Evolutionary conservation across 352 stramenopile genomes (phyloP), one percentile per base, ranked within the genome.

Genomic region (Phytophthora cactorum): DNA sequence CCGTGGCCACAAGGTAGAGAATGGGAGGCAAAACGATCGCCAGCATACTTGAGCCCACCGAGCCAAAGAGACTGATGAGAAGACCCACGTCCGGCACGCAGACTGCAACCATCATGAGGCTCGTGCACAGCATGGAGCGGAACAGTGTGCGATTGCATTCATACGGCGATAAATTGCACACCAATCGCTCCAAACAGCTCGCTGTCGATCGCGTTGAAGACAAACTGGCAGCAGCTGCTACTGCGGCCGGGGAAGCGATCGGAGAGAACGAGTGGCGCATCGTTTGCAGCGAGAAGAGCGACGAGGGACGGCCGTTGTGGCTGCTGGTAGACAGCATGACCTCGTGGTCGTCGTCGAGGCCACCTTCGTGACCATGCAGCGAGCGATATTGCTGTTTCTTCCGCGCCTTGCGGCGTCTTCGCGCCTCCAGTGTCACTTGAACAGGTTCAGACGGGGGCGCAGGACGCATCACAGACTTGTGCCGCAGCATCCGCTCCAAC

Each of bases 71-170:
- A 60, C 84, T 92, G 68, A 95, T 95, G 47, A 93, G 72, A 46
- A 92, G 68, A 1, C 79, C 76, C 36, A 93, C 79, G 51, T 93
- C 81, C 1, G 84, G 84, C 3, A 93, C 75, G 53, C 86, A 93
- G n/a, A 92, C 70, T 3, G 84, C 84, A 36, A 93, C 56, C 49
- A 89, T 52, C 81, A 95, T 91, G 54, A 95, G 78, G 10, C 46
- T 75, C 28, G 83, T 92, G 62, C 82, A 91, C 49, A 94, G 66
- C 82, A 94, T 92, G n/a, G 84, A 92, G 12, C 86, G 84, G 53
- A 92, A 92, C 34, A 95, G 66, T 46, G 83, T 92, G 41, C 81
- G 82, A 60, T 91, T 91, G 74, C 83, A 90, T 65, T 94, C 84
- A 68, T 90, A 89, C 63, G 88, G 82, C 17, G 81, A 82, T 34